phyloP scores from a whole-genome alignment of 371 early-diverging fungal species.

The Mucor circinelloides region DNA sequence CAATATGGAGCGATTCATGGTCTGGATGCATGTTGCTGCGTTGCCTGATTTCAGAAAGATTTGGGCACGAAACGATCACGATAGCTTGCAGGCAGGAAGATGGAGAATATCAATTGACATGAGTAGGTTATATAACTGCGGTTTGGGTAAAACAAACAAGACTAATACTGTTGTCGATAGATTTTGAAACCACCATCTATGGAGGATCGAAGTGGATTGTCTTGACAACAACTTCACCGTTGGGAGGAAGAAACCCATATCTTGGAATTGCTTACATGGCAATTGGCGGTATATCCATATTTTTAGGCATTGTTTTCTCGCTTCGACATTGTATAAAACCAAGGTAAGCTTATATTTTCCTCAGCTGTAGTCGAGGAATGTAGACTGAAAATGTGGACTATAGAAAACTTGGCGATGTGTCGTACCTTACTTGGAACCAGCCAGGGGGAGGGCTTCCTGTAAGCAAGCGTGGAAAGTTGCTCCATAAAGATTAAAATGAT shows the following conservation, averaged over 20 bases:
- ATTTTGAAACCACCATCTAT: constrained; percentile 79
- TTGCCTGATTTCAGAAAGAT: constrained; percentile 97
- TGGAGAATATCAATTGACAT: constrained; percentile 72
- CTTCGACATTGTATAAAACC: constrained; percentile 88
- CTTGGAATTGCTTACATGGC: constrained; percentile 92
- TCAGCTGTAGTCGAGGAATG: background rate
- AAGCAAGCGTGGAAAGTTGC: constrained; percentile 20
- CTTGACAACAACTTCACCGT: constrained; percentile 85
- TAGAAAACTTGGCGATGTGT: constrained; percentile 91
- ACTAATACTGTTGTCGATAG: constrained; percentile 33
- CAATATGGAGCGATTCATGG: constrained; percentile 85
- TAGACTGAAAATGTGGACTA: constrained; percentile 2
- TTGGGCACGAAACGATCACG: constrained; percentile 79
- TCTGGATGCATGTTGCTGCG: constrained; percentile 99
- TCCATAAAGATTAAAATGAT: constrained; percentile 30
- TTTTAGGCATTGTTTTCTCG: constrained; percentile 89
- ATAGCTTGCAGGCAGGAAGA: constrained; percentile 56
- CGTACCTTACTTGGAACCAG: constrained; percentile 94
- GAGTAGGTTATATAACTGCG: constrained; percentile 39
- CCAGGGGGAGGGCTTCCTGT: constrained; percentile 45
- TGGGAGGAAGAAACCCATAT: constrained; percentile 96
- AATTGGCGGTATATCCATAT: constrained; percentile 82
- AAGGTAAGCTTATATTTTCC: constrained; percentile 48
- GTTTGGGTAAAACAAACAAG: background rate
- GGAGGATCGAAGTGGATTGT: constrained; percentile 93